Percentiles rank a stretch among this genome's conserved stretches.
These are phyloP conservation scores for carrot (Daucus carota) DNA, from an alignment of 129 eudicot species.

Conservation along the genomic window DH1_v3.0 NC_030383.2:54197001-54197500, in stretches of 20 bases:
- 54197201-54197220: not conserved
- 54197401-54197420: not conserved
- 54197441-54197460: not conserved
- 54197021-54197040: too few relatives aligned
- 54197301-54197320: not conserved
- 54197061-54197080: too few relatives aligned
- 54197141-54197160: not conserved
- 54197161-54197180: not conserved
- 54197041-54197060: too few relatives aligned
- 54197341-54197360: not conserved
- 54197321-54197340: not conserved
- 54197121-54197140: not conserved
- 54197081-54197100: too few relatives aligned
- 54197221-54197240: not conserved
- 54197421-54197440: not conserved
- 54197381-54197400: not conserved
- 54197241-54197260: not conserved
- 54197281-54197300: not conserved
- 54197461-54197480: not conserved
- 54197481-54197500: conserved; percentile 9
- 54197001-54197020: too few relatives aligned
- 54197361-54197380: not conserved
- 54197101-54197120: not conserved
- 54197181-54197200: not conserved
- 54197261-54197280: not conserved